A percentile compares a stretch with the other conserved stretches of the same genome.
These are phyloP conservation scores for Agaricus subrufescens DNA, from an alignment of 768 basidiomycete species.

Conservation along the genomic window DNA sequence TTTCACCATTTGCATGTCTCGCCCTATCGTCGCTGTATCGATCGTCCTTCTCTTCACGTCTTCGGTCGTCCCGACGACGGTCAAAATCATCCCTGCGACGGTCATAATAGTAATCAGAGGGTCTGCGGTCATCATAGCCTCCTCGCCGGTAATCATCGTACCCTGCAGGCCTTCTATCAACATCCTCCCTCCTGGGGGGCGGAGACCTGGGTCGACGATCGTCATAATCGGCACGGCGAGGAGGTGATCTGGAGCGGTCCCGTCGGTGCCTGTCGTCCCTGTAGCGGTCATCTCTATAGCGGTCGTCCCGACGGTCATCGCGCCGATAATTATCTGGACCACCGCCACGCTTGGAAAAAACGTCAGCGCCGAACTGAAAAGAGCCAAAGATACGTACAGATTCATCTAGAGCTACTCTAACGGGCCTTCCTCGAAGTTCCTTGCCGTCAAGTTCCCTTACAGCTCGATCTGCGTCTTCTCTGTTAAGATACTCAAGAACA, in stretches of 20 bases:
- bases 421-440: conserved; percentile 80
- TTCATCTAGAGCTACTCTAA: conserved; percentile 66
- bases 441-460: conserved; percentile 81
- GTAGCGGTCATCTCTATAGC: conserved; percentile 57
- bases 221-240: conserved; percentile 65
- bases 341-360: conserved; percentile 40
- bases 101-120: conserved; percentile 83
- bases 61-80: conserved; percentile 68
- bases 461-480: conserved; percentile 93
- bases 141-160: conserved; percentile 88
- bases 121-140: conserved; percentile 78
- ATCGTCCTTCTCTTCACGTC: conserved; percentile 82
- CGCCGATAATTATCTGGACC: conserved; percentile 74
- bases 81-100: conserved; percentile 78
- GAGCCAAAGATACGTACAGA: conserved; percentile 35
- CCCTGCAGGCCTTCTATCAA: conserved; percentile 87
- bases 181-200: conserved; percentile 72
- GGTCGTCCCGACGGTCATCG: conserved; percentile 65
- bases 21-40: conserved; percentile 69
- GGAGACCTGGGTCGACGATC: conserved; percentile 83
- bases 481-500: conserved; percentile 83
- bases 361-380: conserved; percentile 6
- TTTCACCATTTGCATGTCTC: conserved; percentile 75
- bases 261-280: conserved; percentile 61
- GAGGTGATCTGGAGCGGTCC: conserved; percentile 80